Evolutionary conservation across 2,329 filamentous ascomycete genomes (phyloP), one percentile per base, ranked within the genome.

Genomic region (Bipolaris cookei): DNA sequence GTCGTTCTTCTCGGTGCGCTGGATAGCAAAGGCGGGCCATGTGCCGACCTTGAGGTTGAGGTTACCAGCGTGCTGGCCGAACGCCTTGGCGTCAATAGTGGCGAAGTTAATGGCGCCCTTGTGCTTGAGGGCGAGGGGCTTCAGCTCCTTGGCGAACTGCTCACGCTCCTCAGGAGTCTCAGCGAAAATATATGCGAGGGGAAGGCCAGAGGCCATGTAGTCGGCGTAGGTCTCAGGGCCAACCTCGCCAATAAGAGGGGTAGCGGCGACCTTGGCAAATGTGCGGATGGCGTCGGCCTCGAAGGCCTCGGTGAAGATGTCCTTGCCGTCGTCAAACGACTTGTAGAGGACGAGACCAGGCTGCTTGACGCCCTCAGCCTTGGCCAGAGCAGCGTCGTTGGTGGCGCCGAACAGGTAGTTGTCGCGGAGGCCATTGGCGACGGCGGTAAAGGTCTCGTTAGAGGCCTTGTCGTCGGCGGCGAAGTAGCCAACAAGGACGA

Each of bases 1-100:
- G 81, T 90, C 87, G 86, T 97, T 97, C 87, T 96, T 97, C 78
- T 85, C 84, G 52, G 89, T 92, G 77, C 97, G 91, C 82, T 99
- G 95, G 78, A 99, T 98, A 74, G 93, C 95, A 80, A 99, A 99
- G 60, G 94, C 89, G 61, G 95, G 95, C 89, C 96, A 99, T 80
- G 92, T 90, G 83, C 94, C 90, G 61, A 90, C 86, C 82, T 96
- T 92, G 63, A 99, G 90, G 87, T 99, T 99, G 69, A 99, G 87
- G 88, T 99, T 99, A 73, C 86, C 88, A 68, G 92, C 93, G 81
- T 99, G 95, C 68, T 94, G 92, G 76, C 95, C 95, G 76, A 96
- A 99, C 59, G 90, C 80, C 84, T 91, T 91, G 68, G 95, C 93
- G 76, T 99, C 95, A 72, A 99, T 98, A 74, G 92, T 97, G 66